Evolutionary conservation across 257 asterid species (phyloP), one percentile per base, ranked within the genome.

Genomic region (Orobanche coerulescens): DNA sequence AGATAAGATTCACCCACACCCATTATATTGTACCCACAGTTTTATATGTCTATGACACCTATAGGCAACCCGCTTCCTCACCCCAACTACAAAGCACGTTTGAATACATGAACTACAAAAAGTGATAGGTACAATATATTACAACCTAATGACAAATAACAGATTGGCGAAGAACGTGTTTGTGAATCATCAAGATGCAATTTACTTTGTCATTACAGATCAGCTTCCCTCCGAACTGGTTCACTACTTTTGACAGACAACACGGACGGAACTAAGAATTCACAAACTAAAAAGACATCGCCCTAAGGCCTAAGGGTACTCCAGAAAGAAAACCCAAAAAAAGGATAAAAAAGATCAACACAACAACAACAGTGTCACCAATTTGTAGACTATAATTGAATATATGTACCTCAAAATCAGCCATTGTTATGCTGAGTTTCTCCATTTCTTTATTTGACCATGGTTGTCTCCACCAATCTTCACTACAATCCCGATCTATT

Each of bases 401-500:
- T 18, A 19, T 10, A 12, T 14, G 43, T 78, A 86, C 97, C 97
- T 90, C 95, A 70, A 84, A 87, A 80, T 90, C 97, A 72, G 77
- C 68, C 94, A 84, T 87, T 8, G 75, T 83, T 66, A 90, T 80
- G 72, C 65, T 61, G 20, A 84, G 69, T 28, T 71, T 74, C 66
- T 77, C 80, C 70, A 78, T 74, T 62, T 90, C 94, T 69, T 84
- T 94, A 36, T 64, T 72, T 12, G 81, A 77, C 90, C 82, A 84
- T 20, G 87, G 87, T 43, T 77, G 74, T 72, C 61, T 80, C 88
- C 84, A 78, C 95, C 88, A 90, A 1, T 75, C 88, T 71, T 82
- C 86, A 8, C 61, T 55, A 54, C 68, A 65, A 51, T 64, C 79
- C 44, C 60, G 69, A 23, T 67, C 64, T 43, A 43, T 40, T 18